Percentiles rank a stretch among this genome's conserved stretches.
These are phyloP conservation scores for Clonostachys chloroleuca DNA, from an alignment of 2,329 filamentous ascomycete species.

Conservation along the genomic window DNA sequence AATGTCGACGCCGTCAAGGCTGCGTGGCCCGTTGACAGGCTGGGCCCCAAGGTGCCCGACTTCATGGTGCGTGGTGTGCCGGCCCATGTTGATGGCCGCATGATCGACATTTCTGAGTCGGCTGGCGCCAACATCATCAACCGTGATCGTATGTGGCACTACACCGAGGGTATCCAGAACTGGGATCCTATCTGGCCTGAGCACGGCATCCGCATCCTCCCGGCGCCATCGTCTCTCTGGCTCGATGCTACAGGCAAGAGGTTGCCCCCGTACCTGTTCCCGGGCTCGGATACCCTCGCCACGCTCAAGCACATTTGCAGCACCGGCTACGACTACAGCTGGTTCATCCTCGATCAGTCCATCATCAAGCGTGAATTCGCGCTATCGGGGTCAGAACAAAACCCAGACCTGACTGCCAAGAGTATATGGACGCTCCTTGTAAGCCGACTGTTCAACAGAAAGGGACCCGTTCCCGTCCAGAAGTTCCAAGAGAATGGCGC, in stretches of 20 bases:
- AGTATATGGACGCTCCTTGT: slow-evolving; percentile 44
- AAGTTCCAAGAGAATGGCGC: slow-evolving; percentile 53
- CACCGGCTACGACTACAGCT: slow-evolving; percentile 59
- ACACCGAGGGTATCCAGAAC: slow-evolving; percentile 58
- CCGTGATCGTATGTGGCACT: slow-evolving; percentile 63
- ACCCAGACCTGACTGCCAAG: slow-evolving; percentile 55
- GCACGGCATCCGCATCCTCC: slow-evolving; percentile 57
- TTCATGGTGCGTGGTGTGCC: slow-evolving; percentile 57
- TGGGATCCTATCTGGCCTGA: slow-evolving; percentile 59
- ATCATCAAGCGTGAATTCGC: slow-evolving; percentile 60
- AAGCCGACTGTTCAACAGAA: slow-evolving; percentile 43
- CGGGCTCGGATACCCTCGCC: slow-evolving; percentile 51
- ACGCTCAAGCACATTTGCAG: slow-evolving; percentile 55
- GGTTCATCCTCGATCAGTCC: slow-evolving; percentile 55
- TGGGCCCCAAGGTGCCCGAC: slow-evolving; percentile 51
- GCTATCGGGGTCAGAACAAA: slow-evolving; percentile 59
- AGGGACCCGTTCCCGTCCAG: slow-evolving; percentile 50
- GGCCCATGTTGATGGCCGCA: slow-evolving; percentile 59
- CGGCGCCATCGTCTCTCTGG: slow-evolving; percentile 59
- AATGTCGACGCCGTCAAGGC: slow-evolving; percentile 56
- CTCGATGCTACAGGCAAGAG: slow-evolving; percentile 56
- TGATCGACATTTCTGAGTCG: slow-evolving; percentile 51
- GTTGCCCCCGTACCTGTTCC: slow-evolving; percentile 51
- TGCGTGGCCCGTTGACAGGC: slow-evolving; percentile 51
- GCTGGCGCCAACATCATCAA: slow-evolving; percentile 54